A percentile compares a stretch with the other conserved stretches of the same genome.
Conservation (phyloP, 306 rosid species). For the Cucurbita argyrosperma region DNA sequence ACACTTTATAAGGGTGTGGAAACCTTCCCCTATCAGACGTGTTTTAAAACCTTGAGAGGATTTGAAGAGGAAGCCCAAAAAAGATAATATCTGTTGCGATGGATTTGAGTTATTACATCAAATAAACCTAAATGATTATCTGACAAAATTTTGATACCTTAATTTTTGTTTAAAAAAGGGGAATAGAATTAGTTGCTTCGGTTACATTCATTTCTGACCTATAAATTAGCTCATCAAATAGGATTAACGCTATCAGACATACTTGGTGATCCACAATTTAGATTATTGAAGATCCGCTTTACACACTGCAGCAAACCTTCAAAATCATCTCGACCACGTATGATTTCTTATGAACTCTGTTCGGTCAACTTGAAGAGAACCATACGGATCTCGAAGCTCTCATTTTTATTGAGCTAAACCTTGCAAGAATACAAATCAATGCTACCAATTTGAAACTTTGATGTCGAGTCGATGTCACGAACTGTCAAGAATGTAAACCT, state of each 20-base stretch:
- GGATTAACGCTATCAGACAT: neutral
- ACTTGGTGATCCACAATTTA: neutral
- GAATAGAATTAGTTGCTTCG: neutral
- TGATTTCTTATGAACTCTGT: neutral
- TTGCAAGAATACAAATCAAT: conserved; percentile 53
- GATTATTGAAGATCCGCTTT: neutral
- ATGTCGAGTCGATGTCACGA: conserved; percentile 34
- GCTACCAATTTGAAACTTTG: conserved; percentile 77
- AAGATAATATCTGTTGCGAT: too few relatives aligned
- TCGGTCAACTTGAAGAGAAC: neutral
- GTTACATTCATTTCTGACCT: neutral
- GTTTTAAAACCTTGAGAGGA: too few relatives aligned
- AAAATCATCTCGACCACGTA: neutral
- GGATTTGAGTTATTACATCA: too few relatives aligned
- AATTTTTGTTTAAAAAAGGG: neutral
- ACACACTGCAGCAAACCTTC: neutral
- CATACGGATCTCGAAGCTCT: neutral
- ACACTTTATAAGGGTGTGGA: too few relatives aligned
- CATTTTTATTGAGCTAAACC: neutral
- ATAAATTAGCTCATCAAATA: neutral
- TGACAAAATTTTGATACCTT: too few relatives aligned
- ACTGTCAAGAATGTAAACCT: conserved; percentile 71
- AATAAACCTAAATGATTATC: too few relatives aligned
- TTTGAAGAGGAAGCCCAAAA: too few relatives aligned
- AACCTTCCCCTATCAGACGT: too few relatives aligned